Percentiles rank a stretch among this genome's conserved stretches.
Evolutionary conservation across 768 basidiomycete species (phyloP).

Genomic region (Boletus subparvulus): DNA sequence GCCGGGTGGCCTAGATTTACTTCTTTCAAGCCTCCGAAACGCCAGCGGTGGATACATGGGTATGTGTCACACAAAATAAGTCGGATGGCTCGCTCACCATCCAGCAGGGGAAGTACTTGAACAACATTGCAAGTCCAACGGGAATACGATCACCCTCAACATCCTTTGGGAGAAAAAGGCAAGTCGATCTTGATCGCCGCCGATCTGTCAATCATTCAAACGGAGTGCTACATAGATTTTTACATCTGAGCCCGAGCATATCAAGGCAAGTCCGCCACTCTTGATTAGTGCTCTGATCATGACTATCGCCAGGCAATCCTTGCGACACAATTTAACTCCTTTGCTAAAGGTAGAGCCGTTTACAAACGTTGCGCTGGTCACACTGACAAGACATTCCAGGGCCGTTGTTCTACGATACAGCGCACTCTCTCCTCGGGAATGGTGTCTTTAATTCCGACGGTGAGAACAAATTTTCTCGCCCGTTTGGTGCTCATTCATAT

Average conservation of each 20-base stretch:
- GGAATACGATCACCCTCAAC: conserved; percentile 33
- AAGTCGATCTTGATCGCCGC: conserved; percentile 4
- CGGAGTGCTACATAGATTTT: conserved; percentile 32
- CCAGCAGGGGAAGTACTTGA: conserved; percentile 30
- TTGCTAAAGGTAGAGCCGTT: conserved; percentile 33
- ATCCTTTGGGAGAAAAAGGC: conserved; percentile 41
- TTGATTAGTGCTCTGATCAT: not conserved
- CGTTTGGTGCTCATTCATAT: not conserved
- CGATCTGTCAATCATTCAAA: not conserved
- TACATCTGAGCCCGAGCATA: conserved; percentile 47
- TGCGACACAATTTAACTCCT: conserved; percentile 42
- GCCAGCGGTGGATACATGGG: conserved; percentile 26
- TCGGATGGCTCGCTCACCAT: not conserved
- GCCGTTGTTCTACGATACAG: not conserved
- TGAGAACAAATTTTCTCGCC: conserved; percentile 8
- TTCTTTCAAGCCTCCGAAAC: conserved; percentile 20
- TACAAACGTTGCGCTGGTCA: conserved; percentile 3
- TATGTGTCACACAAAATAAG: conserved; percentile 7
- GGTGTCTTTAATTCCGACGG: conserved; percentile 61
- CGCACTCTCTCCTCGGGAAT: conserved; percentile 42
- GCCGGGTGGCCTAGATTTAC: conserved; percentile 37
- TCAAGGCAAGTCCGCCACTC: conserved; percentile 31
- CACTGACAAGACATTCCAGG: conserved; percentile 20
- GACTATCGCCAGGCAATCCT: conserved; percentile 35
- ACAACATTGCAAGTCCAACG: conserved; percentile 25